Evolutionary conservation across 768 basidiomycete species (phyloP), one percentile per base, ranked within the genome.

Genomic region (Pulveroboletus sp.): DNA sequence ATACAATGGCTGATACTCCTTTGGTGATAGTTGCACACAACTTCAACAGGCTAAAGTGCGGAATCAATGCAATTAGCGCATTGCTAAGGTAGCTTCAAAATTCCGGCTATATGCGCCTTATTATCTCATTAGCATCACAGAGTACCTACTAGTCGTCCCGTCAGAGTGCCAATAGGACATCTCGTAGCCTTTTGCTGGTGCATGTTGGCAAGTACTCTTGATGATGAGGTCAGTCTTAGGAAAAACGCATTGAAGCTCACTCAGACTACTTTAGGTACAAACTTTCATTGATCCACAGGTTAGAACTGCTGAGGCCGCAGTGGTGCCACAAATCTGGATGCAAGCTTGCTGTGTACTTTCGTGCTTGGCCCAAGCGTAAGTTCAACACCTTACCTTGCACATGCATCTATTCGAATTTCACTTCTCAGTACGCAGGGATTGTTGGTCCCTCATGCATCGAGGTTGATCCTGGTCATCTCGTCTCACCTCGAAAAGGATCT

Each of bases 81-180:
- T 69, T 90, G 24, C 58, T 90, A 32, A 72, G 70, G 86, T 86
- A 65, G 43, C 17, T 39, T 36, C 11, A 17, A 47, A 50, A 24
- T 35, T 21, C 3, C 11, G 6, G 32, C 15, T 33, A 32, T 15
- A 18, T 8, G 32, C 46, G 28, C 14, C 46, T 27, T 10, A 50
- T 32, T 39, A 12, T 47, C 49, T 48, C 33, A 52, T 43, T 27
- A 44, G 26, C 14, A 27, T 5, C 33, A 3, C 51, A 89, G 86
- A 40, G 70, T 81, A 11, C 65, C 74, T 3, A 72, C 74, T 2
- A 72, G 76, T 39, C 79, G 89, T 8, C 81, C 86, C 15, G 81
- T 92, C 0, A 74, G 76, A 54, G 61, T 92, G 8, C 88, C 90
- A 1, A 58, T 88, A n/a, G 89, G 87, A 5, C 61, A 71, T 35